These are phyloP conservation scores for Hypoxylon sp. DNA, from an alignment of 2,329 filamentous ascomycete genomes.

Conservation along the genomic window DNA sequence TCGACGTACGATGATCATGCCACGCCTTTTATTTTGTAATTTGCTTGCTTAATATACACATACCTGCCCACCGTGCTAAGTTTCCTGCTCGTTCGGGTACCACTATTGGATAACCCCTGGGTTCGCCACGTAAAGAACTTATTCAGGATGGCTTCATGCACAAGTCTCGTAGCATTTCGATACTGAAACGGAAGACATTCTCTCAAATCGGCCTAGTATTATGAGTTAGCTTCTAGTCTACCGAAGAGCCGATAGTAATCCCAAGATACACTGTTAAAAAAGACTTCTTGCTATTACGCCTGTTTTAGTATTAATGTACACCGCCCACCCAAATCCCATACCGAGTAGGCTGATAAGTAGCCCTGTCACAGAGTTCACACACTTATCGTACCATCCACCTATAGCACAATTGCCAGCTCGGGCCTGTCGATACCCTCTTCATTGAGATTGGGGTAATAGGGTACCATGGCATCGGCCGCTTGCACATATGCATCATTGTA, in stretches of 20 bases:
- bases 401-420: conserved; percentile 86
- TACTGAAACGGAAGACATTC: not conserved
- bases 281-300: conserved; percentile 13
- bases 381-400: too few species aligned
- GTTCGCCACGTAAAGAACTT: not conserved
- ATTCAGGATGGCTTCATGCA: not conserved
- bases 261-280: too few species aligned
- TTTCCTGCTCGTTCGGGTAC: not conserved
- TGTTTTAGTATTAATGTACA: conserved; percentile 32
- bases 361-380: not conserved
- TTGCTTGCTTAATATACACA: conserved; percentile 1
- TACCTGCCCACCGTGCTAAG: conserved; percentile 1
- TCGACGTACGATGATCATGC: conserved; percentile 9
- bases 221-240: too few species aligned
- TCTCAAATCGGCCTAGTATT: not conserved
- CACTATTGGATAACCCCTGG: not conserved
- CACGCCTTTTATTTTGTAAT: not conserved
- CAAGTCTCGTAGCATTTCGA: not conserved
- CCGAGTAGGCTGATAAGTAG: conserved; percentile 14
- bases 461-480: conserved; percentile 91
- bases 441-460: conserved; percentile 89
- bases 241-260: too few species aligned
- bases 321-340: conserved; percentile 12
- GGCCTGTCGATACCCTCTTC: conserved; percentile 81
- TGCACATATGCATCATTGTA: conserved; percentile 98